A percentile compares a stretch with the other conserved stretches of the same genome.
Evolutionary conservation across 768 basidiomycete species (phyloP).

Genomic region (Tulasnella calospora): DNA sequence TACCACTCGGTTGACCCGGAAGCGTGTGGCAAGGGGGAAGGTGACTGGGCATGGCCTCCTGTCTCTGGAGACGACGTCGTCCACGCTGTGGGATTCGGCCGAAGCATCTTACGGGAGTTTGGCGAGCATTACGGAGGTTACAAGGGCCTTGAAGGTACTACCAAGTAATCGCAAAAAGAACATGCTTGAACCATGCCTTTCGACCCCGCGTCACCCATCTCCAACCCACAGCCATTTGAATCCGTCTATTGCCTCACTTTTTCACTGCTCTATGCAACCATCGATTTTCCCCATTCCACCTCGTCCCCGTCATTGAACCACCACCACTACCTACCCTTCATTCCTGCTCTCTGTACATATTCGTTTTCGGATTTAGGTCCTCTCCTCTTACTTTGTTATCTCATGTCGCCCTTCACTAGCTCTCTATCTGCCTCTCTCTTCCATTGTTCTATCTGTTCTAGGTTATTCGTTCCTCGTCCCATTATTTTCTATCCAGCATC

Average conservation of each 20-base stretch:
- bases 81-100: constrained; percentile 23
- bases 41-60: constrained; percentile 25
- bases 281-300: background rate
- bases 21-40: constrained; percentile 16
- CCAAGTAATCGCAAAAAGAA: constrained; percentile 10
- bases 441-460: background rate
- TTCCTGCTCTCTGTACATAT: background rate
- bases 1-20: constrained; percentile 9
- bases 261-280: background rate
- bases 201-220: background rate
- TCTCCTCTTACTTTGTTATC: background rate
- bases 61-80: constrained; percentile 20
- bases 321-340: background rate
- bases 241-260: constrained; percentile 2
- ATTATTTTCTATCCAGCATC: background rate
- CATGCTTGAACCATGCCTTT: background rate
- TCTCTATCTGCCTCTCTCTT: background rate
- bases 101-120: constrained; percentile 22
- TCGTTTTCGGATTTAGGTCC: background rate
- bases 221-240: background rate
- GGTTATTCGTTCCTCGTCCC: background rate
- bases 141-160: constrained; percentile 16
- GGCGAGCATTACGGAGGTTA: constrained; percentile 17
- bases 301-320: background rate
- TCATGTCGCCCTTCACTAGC: background rate